Evolutionary conservation across 805 yeast species (phyloP), one percentile per base, ranked within the genome.

Genomic region (Metschnikowia continentalis): DNA sequence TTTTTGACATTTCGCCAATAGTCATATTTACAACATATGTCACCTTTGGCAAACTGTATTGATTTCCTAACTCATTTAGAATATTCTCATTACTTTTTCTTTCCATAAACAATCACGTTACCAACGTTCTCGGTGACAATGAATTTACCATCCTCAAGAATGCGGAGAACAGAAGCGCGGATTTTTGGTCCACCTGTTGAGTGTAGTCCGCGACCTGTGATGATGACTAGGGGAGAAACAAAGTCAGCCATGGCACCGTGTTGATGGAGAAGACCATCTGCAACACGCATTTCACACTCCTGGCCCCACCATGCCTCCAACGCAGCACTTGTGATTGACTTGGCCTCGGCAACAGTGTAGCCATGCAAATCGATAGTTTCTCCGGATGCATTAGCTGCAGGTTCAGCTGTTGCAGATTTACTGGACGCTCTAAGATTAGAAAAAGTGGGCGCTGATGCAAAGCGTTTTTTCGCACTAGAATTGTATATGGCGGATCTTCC

Each of bases 121-220:
- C 85, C 75, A 0, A 69, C 55, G 5, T 71, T 70, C 49, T 83
- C 89, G 3, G 71, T 70, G 55, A 65, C 83, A 2, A 74, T 49
- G 58, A 71, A 86, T 0, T 63, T 61, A 5, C 69, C 59, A 0
- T 53, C 52, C 2, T 53, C 57, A 38, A 87, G 67, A 54, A 68
- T 63, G 17, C 63, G 69, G 42, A 67, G 65, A 3, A 84, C 79
- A 2, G 74, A 60, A 1, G 54, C 63, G 51, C 74, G 73, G 15
- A 86, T 72, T 52, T 69, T 76, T 1, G 69, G 61, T 0, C 90
- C 88, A 5, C 78, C 80, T 1, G 62, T 70, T 42, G 88, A 83
- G 63, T 87, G 94, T 5, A 83, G 59, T 0, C 94, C 94, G 55
- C 88, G 66, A 0, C 94, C 92, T 0, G 92, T 84, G 11, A 86